Base-by-base conservation (phyloP, 129 eudicot species). In the Artemisia argyi region DNA sequence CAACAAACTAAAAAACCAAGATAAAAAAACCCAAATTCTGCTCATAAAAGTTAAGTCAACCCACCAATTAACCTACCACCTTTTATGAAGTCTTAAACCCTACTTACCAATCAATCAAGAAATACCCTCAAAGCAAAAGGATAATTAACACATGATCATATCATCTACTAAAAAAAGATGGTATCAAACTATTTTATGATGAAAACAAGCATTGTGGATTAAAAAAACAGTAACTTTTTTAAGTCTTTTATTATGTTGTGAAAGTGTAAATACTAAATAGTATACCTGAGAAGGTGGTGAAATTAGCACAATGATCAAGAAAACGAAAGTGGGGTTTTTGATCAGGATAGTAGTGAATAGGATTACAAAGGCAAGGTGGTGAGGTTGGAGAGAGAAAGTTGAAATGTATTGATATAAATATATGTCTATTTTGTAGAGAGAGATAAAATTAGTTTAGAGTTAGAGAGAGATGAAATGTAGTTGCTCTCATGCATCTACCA, bases 41-140 rank as follows among this genome's bases (percentile, higher is more conserved):
- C 65, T 64, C 7, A 78, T 9, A 78, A 72, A 72, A 71, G 66
- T 5, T 28, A 91, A 91, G 97, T 91, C 97, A 91, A 87, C 95
- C 74, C 91, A 80, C 86, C 96, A 88, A 30, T 30, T 30, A 30
- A 88, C 92, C 90, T 88, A 91, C 96, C 92, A 91, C 96, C 95
- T 88, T 91, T 85, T 83, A 44, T 74, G 73, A 74, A 54, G 76
- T 44, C 57, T 63, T 68, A 76, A 63, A 58, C 77, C 50, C 72
- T 44, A 62, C 39, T 42, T 12, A 78, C 61, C 73, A 64, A 64
- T 56, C 61, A 71, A 78, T 65, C 68, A 78, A 77, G 22, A 77
- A 52, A 78, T 46, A 30, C 64, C 35, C 32, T 63, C 9, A 69
- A 68, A 76, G 47, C 7, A 48, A 58, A 67, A 39, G n/a, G 16